phyloP scores from a whole-genome alignment of 1,284 basidiomycete species.

The Ustilago tritici region DNA sequence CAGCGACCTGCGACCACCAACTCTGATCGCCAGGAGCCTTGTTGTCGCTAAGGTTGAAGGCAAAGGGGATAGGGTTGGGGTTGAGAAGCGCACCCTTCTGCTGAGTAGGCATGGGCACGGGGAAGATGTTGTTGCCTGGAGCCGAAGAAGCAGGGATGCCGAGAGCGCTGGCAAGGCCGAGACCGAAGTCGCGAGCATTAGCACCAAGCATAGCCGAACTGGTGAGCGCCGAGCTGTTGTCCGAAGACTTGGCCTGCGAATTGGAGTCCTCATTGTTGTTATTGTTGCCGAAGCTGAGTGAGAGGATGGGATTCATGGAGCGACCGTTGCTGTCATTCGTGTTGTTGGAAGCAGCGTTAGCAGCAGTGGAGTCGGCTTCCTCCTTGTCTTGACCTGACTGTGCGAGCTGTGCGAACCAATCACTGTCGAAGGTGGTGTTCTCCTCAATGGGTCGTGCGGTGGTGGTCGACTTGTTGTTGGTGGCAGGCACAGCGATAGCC shows the following conservation, averaged over 20 bases:
- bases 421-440: slow-evolving; percentile 47
- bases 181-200: slow-evolving; percentile 46
- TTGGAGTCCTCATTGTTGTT: slow-evolving; percentile 18
- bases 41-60: slow-evolving; percentile 62
- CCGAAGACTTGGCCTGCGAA: slow-evolving; percentile 19
- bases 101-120: slow-evolving; percentile 60
- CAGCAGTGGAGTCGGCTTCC: slow-evolving; percentile 14
- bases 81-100: slow-evolving; percentile 65
- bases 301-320: slow-evolving; percentile 44
- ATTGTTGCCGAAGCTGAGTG: slow-evolving; percentile 35
- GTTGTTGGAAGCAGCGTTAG: slow-evolving; percentile 2
- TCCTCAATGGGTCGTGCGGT: slow-evolving; percentile 38
- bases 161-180: slow-evolving; percentile 36
- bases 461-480: slow-evolving; percentile 36
- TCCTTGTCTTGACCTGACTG: slow-evolving; percentile 53
- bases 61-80: slow-evolving; percentile 65
- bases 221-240: slow-evolving; percentile 20
- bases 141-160: slow-evolving; percentile 32
- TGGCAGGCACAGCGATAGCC: slow-evolving; percentile 24
- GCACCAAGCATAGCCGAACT: slow-evolving; percentile 57
- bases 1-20: slow-evolving; percentile 62
- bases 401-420: slow-evolving; percentile 55
- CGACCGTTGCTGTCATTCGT: slow-evolving; percentile 9
- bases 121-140: slow-evolving; percentile 46
- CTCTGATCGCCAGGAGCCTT: slow-evolving; percentile 53